These are phyloP conservation scores for Rubia tinctorum DNA, from an alignment of 305 asterid species.

Conservation along the genomic window DNA sequence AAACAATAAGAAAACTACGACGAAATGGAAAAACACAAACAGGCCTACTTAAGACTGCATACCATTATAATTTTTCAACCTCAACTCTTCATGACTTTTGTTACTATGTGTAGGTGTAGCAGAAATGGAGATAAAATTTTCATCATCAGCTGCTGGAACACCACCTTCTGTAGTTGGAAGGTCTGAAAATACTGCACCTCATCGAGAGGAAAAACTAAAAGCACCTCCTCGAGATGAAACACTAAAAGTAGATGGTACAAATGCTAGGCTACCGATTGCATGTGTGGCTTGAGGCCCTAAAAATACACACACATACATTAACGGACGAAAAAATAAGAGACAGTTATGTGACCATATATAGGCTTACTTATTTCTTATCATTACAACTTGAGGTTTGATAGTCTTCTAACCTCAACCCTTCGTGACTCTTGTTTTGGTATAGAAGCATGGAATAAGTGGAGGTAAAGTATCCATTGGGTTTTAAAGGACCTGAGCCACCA, in stretches of 20 bases:
- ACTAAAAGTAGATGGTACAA: background rate
- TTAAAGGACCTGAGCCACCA: too few species aligned
- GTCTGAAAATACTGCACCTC: background rate
- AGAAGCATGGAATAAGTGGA: constrained; percentile 19
- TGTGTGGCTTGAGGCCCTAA: constrained; percentile 8
- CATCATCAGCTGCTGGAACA: constrained; percentile 4
- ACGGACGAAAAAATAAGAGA: too few species aligned
- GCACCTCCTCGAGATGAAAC: constrained; percentile 2
- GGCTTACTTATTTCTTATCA: background rate
- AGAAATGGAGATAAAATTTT: constrained; percentile 11
- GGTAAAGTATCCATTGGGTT: background rate
- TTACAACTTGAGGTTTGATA: background rate
- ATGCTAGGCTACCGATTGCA: background rate
- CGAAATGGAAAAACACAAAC: background rate
- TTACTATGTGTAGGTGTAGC: constrained; percentile 6
- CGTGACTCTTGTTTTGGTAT: constrained; percentile 16
- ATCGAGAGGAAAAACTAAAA: too few species aligned
- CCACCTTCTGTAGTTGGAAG: too few species aligned
- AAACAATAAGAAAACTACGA: background rate
- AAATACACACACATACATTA: background rate
- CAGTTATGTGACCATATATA: background rate
- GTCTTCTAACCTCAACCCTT: constrained; percentile 21
- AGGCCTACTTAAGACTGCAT: background rate
- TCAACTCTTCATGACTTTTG: constrained; percentile 23
- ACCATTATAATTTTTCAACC: constrained; percentile 7